A percentile compares a stretch with the other conserved stretches of the same genome.
phyloP scores from a whole-genome alignment of 305 asterid species.

The Andrographis paniculata region DNA sequence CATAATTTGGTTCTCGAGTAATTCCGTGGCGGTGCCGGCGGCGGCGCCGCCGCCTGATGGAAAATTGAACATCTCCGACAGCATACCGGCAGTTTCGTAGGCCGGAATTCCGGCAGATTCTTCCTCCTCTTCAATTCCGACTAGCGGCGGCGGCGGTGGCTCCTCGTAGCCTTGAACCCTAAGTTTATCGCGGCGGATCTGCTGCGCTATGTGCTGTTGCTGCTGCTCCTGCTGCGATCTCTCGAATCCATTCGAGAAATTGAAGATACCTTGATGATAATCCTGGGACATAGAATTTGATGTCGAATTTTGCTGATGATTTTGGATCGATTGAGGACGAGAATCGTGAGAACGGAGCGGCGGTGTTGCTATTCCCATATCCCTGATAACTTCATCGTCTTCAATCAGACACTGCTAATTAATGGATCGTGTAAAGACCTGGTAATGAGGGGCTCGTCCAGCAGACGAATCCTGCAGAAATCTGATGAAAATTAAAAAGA shows the following conservation, averaged over 20 bases:
- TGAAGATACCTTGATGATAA: conserved; percentile 60
- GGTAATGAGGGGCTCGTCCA: conserved; percentile 25
- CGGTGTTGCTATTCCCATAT: conserved; percentile 57
- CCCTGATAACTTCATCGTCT: conserved; percentile 50
- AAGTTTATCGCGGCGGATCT: conserved; percentile 85
- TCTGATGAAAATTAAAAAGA: neutral
- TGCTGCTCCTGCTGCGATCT: conserved; percentile 60
- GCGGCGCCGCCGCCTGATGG: conserved; percentile 29
- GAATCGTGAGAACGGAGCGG: conserved; percentile 15
- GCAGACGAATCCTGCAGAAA: neutral
- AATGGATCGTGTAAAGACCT: too few species aligned
- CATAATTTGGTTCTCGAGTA: conserved; percentile 48
- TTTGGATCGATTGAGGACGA: conserved; percentile 15
- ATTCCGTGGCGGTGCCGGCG: conserved; percentile 33
- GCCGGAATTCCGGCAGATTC: conserved; percentile 41
- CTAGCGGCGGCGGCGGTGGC: conserved; percentile 42
- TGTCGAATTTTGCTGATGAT: conserved; percentile 12
- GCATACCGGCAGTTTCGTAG: conserved; percentile 80
- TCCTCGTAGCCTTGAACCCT: conserved; percentile 63
- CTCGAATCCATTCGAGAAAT: conserved; percentile 90
- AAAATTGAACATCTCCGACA: conserved; percentile 84
- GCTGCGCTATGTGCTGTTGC: conserved; percentile 66
- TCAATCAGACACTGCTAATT: too few species aligned
- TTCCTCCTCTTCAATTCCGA: conserved; percentile 51
- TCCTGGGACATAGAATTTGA: conserved; percentile 80